phyloP scores from a whole-genome alignment of 192 early-diverging fungal species.

The Umbelopsis ramanniana region DNA sequence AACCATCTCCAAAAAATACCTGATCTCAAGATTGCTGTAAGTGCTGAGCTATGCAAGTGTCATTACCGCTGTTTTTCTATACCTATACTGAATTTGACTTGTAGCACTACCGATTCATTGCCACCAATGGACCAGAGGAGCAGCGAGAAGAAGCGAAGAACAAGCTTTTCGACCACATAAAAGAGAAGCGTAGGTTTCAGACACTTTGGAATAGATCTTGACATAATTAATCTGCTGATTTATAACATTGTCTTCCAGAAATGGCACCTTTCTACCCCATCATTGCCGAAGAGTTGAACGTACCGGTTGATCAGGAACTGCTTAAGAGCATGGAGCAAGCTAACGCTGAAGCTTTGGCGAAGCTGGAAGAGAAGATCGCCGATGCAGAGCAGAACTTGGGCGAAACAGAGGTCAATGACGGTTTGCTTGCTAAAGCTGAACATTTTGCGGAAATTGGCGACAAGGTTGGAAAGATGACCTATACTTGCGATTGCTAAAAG shows the following conservation, averaged over 20 bases:
- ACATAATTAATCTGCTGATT: too few species aligned
- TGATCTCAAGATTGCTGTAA: slow-evolving; percentile 78
- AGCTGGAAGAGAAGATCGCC: slow-evolving; percentile 81
- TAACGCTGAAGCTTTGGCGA: slow-evolving; percentile 78
- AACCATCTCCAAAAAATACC: slow-evolving; percentile 82
- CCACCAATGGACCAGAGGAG: slow-evolving; percentile 74
- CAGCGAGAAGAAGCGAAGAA: slow-evolving; percentile 69
- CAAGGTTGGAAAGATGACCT: slow-evolving; percentile 58
- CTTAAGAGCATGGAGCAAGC: slow-evolving; percentile 58
- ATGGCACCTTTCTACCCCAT: slow-evolving; percentile 86
- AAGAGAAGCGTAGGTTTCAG: slow-evolving; percentile 74
- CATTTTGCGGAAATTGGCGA: slow-evolving; percentile 94
- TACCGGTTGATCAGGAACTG: slow-evolving; percentile 59
- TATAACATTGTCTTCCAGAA: slow-evolving; percentile 47
- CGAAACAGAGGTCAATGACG: slow-evolving; percentile 88
- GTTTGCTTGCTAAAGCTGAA: slow-evolving; percentile 87
- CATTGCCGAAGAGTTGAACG: slow-evolving; percentile 65
- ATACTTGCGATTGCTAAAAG: background rate
- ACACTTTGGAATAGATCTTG: too few species aligned
- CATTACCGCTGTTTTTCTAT: background rate
- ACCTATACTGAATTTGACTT: too few species aligned
- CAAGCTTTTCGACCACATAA: slow-evolving; percentile 74
- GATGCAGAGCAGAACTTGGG: slow-evolving; percentile 95
- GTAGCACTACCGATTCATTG: slow-evolving; percentile 76
- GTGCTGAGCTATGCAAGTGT: background rate